Conservation (phyloP, 305 asterid genomes). For the Fraxinus baroniana region DNA sequence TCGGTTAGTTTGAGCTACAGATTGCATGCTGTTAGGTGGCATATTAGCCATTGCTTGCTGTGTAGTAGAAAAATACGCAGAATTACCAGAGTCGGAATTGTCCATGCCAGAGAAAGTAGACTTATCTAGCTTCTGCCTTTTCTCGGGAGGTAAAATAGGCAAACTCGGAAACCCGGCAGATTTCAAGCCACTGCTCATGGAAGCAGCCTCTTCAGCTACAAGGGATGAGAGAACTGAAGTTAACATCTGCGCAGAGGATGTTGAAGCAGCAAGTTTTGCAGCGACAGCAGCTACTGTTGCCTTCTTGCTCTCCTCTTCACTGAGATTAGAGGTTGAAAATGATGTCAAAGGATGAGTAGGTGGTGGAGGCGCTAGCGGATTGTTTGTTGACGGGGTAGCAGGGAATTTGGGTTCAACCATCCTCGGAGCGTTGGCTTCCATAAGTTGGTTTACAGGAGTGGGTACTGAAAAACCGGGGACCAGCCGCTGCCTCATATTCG, state of each 20-base stretch:
- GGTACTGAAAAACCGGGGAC: constrained; percentile 39
- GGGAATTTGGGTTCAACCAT: constrained; percentile 35
- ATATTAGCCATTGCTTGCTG: constrained; percentile 43
- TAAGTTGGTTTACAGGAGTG: constrained; percentile 27
- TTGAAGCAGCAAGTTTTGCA: constrained; percentile 85
- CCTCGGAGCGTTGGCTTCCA: constrained; percentile 21
- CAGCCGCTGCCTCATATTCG: constrained; percentile 45
- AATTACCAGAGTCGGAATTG: constrained; percentile 45
- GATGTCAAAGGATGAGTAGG: constrained; percentile 38
- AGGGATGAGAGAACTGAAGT: constrained; percentile 88
- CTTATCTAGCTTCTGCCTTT: constrained; percentile 64
- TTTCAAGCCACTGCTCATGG: constrained; percentile 59
- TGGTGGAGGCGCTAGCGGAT: constrained; percentile 30
- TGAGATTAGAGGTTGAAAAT: constrained; percentile 37
- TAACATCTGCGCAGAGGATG: constrained; percentile 93
- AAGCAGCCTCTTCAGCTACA: constrained; percentile 92
- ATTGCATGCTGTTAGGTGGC: constrained; percentile 38
- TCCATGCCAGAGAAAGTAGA: constrained; percentile 43
- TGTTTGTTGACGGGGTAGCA: constrained; percentile 34
- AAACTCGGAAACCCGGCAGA: constrained; percentile 37
- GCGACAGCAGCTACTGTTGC: constrained; percentile 91
- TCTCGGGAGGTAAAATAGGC: constrained; percentile 43
- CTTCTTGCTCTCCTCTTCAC: constrained; percentile 73
- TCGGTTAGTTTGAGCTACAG: constrained; percentile 45
- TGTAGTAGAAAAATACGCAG: constrained; percentile 43